phyloP scores from a whole-genome alignment of 75 land plant genomes.

The Selaginella moellendorffii region DNA sequence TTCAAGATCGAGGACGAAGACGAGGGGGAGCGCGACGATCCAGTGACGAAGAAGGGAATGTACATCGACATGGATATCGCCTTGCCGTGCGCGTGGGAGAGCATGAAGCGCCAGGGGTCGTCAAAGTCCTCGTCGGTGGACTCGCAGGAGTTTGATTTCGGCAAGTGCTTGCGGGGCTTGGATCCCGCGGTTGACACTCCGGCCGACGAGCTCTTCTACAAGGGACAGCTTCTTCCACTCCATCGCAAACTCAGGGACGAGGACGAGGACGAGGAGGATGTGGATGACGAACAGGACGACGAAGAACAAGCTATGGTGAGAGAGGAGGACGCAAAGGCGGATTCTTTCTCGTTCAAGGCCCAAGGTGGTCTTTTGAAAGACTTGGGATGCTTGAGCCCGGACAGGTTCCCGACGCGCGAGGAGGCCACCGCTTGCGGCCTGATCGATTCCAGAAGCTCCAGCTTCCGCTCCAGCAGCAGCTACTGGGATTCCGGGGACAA shows the following conservation, averaged over 20 bases:
- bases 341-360: not conserved
- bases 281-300: too few species aligned
- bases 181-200: not conserved
- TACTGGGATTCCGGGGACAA: not conserved
- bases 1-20: not conserved
- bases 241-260: not conserved
- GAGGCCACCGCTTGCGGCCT: not conserved
- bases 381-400: not conserved
- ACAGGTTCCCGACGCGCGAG: not conserved
- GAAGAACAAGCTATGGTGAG: too few species aligned
- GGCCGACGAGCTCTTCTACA: not conserved
- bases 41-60: not conserved
- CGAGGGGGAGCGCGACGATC: not conserved
- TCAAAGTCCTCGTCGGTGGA: not conserved
- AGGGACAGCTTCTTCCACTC: not conserved
- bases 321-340: not conserved
- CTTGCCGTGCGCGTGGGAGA: not conserved
- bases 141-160: not conserved
- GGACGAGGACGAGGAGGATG: not conserved
- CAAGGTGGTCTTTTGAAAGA: not conserved
- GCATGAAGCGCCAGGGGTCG: not conserved
- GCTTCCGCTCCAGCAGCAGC: not conserved
- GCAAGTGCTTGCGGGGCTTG: not conserved
- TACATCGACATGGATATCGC: not conserved
- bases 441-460: not conserved